phyloP scores from a whole-genome alignment of 2,329 filamentous ascomycete genomes.

The Aspergillus fischeri region DNA sequence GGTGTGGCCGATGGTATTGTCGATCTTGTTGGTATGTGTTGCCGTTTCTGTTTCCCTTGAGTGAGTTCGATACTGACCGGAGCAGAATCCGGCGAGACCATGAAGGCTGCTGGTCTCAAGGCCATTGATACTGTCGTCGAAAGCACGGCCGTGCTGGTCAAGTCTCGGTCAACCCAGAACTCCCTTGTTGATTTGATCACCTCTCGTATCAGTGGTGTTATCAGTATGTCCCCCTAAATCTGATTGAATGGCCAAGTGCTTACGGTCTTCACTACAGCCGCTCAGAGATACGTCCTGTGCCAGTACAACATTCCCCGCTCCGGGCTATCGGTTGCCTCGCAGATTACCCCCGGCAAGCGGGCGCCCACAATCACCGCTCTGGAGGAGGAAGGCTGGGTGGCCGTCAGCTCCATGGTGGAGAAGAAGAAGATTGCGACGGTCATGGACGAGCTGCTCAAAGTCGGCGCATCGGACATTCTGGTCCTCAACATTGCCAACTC shows the following conservation, averaged over 20 bases:
- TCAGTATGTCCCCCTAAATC: conserved; percentile 53
- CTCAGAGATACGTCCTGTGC: conserved; percentile 89
- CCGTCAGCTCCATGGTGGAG: conserved; percentile 90
- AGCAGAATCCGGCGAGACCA: conserved; percentile 92
- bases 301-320: conserved; percentile 86
- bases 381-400: conserved; percentile 87
- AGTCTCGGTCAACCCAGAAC: conserved; percentile 79
- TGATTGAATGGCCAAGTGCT: background rate
- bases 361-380: conserved; percentile 88
- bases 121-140: conserved; percentile 91
- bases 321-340: conserved; percentile 62
- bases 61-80: conserved; percentile 2
- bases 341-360: conserved; percentile 88
- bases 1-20: conserved; percentile 97
- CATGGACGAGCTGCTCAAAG: conserved; percentile 76
- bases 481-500: conserved; percentile 84
- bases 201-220: conserved; percentile 84
- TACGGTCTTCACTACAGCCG: conserved; percentile 47
- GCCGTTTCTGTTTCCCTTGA: background rate
- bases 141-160: conserved; percentile 84
- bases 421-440: conserved; percentile 77
- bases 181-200: conserved; percentile 79
- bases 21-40: conserved; percentile 84
- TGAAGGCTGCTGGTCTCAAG: conserved; percentile 91
- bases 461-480: conserved; percentile 80